Percentiles rank a stretch among this genome's conserved stretches.
Evolutionary conservation across 2,329 filamentous ascomycete species (phyloP).

Genomic region (Phialophora macrospora): DNA sequence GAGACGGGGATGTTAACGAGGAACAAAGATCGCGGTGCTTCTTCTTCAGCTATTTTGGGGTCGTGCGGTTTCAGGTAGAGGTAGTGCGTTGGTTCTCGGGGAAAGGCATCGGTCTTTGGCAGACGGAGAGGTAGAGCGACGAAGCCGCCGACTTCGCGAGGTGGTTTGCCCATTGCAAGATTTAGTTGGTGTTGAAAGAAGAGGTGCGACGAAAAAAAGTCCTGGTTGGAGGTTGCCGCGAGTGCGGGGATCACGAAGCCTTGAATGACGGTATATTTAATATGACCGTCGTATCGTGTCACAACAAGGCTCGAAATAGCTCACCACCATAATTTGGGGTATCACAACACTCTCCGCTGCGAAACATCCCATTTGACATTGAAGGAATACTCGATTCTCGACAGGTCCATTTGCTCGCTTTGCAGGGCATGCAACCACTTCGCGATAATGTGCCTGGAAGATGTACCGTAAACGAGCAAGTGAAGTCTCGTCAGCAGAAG

Average conservation of each 20-base stretch:
- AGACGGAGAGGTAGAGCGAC: conserved; percentile 71
- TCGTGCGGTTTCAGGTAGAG: conserved; percentile 84
- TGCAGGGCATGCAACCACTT: neutral
- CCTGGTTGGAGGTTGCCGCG: neutral
- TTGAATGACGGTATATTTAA: neutral
- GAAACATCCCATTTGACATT: neutral
- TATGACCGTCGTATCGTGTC: neutral
- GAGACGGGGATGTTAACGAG: conserved; percentile 88
- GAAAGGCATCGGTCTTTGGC: conserved; percentile 66
- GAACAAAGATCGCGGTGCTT: conserved; percentile 81
- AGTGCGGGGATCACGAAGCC: neutral
- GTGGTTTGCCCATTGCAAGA: conserved; percentile 44
- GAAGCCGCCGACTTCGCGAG: conserved; percentile 64
- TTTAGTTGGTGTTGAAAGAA: neutral
- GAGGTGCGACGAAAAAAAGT: neutral
- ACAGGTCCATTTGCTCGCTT: neutral
- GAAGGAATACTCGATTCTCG: neutral
- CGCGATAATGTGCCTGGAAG: neutral
- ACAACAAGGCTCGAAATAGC: neutral
- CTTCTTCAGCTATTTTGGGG: conserved; percentile 74
- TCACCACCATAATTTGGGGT: neutral
- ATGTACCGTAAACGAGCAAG: neutral
- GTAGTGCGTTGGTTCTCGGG: conserved; percentile 72
- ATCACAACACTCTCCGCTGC: neutral
- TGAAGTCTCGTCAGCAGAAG: neutral